Base-by-base conservation (phyloP, 208 protist genomes). In the Trypanosoma grayi region DNA sequence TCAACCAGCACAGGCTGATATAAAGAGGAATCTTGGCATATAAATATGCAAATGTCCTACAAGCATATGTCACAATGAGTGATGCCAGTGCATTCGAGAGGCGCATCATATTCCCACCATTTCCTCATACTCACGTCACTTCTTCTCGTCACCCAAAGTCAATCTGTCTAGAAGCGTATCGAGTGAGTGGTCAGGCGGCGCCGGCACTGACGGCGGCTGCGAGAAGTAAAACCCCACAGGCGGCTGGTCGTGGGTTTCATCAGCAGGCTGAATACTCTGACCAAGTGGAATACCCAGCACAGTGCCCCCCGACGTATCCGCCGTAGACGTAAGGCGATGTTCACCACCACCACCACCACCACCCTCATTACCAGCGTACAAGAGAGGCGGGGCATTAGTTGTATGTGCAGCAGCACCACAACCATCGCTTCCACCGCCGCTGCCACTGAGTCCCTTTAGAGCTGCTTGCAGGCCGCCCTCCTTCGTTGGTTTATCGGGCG, bases 211-310 rank as follows among this genome's bases (percentile, higher is more conserved):
- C 58, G 31, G 45, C 24, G 36, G 56, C 34, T 56, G 39, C 33
- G 52, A 73, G 61, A 83, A 62, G 44, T 71, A 83, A 44, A 44
- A 79, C 53, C 62, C 55, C 24, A 71, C 53, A 11, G 73, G 64
- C n/a, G 60, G 68, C 25, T 56, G 50, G 13, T 37, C 41, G 43
- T 14, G 14, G 4, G 11, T 10, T 13, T 44, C 14, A 51, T n/a
- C 16, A 36, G 10, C 3, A 13, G 5, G 6, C 48, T 20, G 30
- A n/a, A 24, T 52, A 8, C 58, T 33, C 27, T 9, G 28, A 34
- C 58, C 44, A 31, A 88, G 47, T 0, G 81, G 81, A 47, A 87
- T 81, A 31, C 81, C 81, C 67, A 87, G 52, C 43, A 87, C 81
- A 31, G 74, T 56, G 28, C 60, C 43, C 3, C 11, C 24, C 14